Evolutionary conservation across 306 rosid species (phyloP).

Genomic region (Inga oerstediana): DNA sequence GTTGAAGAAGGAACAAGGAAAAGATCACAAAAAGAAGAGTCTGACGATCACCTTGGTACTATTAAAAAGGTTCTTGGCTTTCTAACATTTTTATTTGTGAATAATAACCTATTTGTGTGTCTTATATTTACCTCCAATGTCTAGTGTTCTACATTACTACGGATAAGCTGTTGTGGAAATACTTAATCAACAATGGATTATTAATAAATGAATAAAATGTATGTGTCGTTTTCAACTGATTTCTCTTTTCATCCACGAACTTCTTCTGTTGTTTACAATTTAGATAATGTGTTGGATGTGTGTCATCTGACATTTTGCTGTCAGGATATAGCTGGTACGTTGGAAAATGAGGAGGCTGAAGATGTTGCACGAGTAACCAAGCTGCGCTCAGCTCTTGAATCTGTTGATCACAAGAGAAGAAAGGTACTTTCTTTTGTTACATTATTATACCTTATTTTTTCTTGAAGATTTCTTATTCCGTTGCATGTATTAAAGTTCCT

Average conservation of each 20-base stretch:
- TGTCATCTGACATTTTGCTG: constrained; percentile 32
- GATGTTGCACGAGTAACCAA: constrained; percentile 65
- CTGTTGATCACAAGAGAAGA: constrained; percentile 95
- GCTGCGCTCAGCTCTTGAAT: constrained; percentile 70
- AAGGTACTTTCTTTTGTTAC: constrained; percentile 58
- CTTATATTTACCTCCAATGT: too few relatives aligned
- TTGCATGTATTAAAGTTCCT: constrained; percentile 13
- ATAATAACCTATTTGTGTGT: too few relatives aligned
- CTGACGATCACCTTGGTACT: constrained; percentile 70
- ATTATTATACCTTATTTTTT: constrained; percentile 1
- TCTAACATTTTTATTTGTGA: neutral
- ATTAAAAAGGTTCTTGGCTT: constrained; percentile 61
- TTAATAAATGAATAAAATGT: neutral
- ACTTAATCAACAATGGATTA: too few relatives aligned
- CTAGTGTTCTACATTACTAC: neutral
- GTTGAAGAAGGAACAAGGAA: neutral
- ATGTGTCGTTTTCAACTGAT: constrained; percentile 6
- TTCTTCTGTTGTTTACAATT: constrained; percentile 7
- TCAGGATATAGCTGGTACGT: constrained; percentile 97
- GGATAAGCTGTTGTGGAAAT: neutral
- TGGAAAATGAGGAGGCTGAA: constrained; percentile 90
- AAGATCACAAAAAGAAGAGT: constrained; percentile 56
- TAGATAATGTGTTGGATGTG: constrained; percentile 17
- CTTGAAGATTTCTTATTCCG: neutral
- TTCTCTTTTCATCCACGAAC: constrained; percentile 8